Percentiles rank a stretch among this genome's conserved stretches.
phyloP scores from a whole-genome alignment of 1,284 basidiomycete genomes.

The Boletus semigastroideus region DNA sequence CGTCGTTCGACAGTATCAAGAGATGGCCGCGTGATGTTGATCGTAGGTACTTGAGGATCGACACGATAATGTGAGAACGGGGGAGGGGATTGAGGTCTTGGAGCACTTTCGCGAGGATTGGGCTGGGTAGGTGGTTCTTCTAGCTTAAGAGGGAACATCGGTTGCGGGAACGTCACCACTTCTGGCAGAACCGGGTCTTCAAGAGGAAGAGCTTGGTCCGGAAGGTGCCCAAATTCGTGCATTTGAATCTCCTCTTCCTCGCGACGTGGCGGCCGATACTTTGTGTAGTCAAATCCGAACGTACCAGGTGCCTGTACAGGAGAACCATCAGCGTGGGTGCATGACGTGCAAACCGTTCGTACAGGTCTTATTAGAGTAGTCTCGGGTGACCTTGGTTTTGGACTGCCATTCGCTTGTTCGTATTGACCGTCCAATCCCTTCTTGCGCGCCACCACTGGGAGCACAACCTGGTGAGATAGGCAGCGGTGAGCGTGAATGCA shows the following conservation, averaged over 20 bases:
- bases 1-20: conserved; percentile 22
- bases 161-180: conserved; percentile 6
- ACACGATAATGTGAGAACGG: conserved; percentile 54
- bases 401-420: conserved; percentile 61
- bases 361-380: conserved; percentile 52
- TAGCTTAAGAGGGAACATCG: conserved; percentile 10
- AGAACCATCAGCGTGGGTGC: conserved; percentile 5
- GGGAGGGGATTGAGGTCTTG: conserved; percentile 46
- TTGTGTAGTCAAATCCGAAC: conserved; percentile 70
- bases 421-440: conserved; percentile 72
- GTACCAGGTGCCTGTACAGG: conserved; percentile 70
- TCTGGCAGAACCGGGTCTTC: conserved; percentile 17
- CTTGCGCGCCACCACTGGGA: conserved; percentile 80
- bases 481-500: conserved; percentile 11
- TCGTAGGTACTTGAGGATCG: conserved; percentile 24
- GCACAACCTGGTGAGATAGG: conserved; percentile 44
- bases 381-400: conserved; percentile 47
- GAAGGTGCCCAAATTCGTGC: conserved; percentile 61
- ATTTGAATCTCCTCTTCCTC: conserved; percentile 50
- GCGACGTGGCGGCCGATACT: conserved; percentile 52
- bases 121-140: conserved; percentile 20
- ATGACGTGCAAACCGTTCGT: conserved; percentile 23
- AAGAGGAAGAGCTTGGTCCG: conserved; percentile 17
- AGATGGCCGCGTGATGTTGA: conserved; percentile 29
- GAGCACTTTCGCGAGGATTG: conserved; percentile 28